Evolutionary conservation across 441 rosid genomes (phyloP), one percentile per base, ranked within the genome.

Genomic region (Francoa sonchifolia): DNA sequence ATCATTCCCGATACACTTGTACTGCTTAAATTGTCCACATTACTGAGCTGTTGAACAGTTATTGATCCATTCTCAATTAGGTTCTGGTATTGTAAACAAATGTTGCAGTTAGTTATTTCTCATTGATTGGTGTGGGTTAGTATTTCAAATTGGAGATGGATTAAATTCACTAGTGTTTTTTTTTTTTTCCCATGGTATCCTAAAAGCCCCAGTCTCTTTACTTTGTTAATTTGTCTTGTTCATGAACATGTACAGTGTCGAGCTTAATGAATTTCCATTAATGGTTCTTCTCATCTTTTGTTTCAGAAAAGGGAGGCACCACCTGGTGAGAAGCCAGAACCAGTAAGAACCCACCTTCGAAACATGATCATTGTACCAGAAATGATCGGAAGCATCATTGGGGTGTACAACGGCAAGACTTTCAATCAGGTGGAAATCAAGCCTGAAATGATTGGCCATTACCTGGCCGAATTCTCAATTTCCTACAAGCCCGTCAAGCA

Each of bases 401-500:
- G 97, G 0, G 89, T 77, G 4, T 86, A 83, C 81, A 83, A 87
- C 8, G 95, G 97, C 2, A 78, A 78, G 77, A 83, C 93, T 12
- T 87, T 87, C 36, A 83, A 83, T 57, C 93, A 74, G 56, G 89
- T 80, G 35, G 94, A 82, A 45, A 82, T 86, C 67, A 82, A 82
- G 74, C 94, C 92, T 1, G 96, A 86, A 56, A 86, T 86, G 94
- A 82, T 86, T 48, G 79, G 90, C n/a, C 94, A 82, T 53, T 86
- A 79, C 65, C 50, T 82, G 15, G 96, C 94, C 5, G 94, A 86
- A 66, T 86, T 86, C 68, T 86, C 96, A 6, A 82, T 86, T 57
- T 65, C 80, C n/a, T 86, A 79, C 94, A 79, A 86, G 74, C 94
- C 94, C 0, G 94, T 86, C 2, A 86, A 82, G 87, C 94, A 86